phyloP scores from a whole-genome alignment of 352 stramenopile genomes.

The Pythium biforme region DNA sequence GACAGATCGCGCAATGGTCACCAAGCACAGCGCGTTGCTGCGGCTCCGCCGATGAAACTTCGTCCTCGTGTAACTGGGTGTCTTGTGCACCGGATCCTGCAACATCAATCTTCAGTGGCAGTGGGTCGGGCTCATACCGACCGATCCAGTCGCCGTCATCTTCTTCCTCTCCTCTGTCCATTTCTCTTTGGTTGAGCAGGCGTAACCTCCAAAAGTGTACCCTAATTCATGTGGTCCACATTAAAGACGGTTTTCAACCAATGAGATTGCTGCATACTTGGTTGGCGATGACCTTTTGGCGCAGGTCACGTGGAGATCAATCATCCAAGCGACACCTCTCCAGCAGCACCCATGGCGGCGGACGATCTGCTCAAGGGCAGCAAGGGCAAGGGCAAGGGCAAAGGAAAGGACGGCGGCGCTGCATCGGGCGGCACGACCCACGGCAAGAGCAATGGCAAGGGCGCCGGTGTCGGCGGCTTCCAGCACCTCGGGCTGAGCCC shows the following conservation, averaged over 20 bases:
- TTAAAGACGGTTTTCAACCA: constrained; percentile 33
- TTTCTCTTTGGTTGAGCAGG: constrained; percentile 1
- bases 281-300: constrained; percentile 28
- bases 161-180: constrained; percentile 3
- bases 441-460: constrained; percentile 81
- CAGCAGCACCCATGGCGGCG: constrained; percentile 36
- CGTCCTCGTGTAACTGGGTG: constrained; percentile 17
- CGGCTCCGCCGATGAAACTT: constrained; percentile 13
- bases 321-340: neutral
- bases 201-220: neutral
- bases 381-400: constrained; percentile 28
- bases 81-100: constrained; percentile 6
- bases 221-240: constrained; percentile 12
- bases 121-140: constrained; percentile 27
- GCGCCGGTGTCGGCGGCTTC: constrained; percentile 74
- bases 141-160: constrained; percentile 49
- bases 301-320: neutral
- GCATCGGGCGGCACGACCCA: constrained; percentile 44
- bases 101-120: constrained; percentile 1
- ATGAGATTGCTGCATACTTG: constrained; percentile 23
- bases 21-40: constrained; percentile 42
- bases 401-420: neutral
- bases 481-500: constrained; percentile 83
- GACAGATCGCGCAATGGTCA: constrained; percentile 71
- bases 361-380: constrained; percentile 63